A percentile compares a stretch with the other conserved stretches of the same genome.
Evolutionary conservation across 2,329 filamentous ascomycete genomes (phyloP).

Genomic region (Fusarium sp.): DNA sequence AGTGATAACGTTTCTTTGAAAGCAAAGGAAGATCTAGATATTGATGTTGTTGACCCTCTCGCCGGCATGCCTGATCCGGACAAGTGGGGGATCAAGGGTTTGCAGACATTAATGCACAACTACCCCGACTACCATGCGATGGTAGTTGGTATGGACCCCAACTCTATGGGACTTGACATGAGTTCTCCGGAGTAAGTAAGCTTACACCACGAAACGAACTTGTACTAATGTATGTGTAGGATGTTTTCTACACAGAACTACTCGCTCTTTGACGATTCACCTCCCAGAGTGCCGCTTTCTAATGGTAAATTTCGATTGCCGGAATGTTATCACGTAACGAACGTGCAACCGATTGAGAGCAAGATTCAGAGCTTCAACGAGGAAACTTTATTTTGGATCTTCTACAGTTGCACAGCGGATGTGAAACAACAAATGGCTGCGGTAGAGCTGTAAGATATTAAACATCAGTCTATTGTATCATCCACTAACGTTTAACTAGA

Average conservation of each 20-base stretch:
- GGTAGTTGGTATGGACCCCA: constrained; percentile 70
- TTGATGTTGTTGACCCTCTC: constrained; percentile 67
- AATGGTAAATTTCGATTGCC: constrained; percentile 67
- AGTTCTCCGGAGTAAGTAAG: constrained; percentile 67
- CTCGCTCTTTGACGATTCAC: constrained; percentile 70
- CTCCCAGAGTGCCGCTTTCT: constrained; percentile 66
- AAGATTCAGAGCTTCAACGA: constrained; percentile 76
- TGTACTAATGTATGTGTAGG: constrained; percentile 51
- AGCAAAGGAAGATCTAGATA: constrained; percentile 58
- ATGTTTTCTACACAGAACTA: constrained; percentile 70
- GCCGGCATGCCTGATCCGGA: constrained; percentile 71
- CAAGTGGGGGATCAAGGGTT: constrained; percentile 73
- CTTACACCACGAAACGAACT: background rate
- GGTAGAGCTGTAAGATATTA: constrained; percentile 66
- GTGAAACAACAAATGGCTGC: constrained; percentile 73
- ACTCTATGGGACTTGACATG: constrained; percentile 68
- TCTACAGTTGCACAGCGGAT: constrained; percentile 74
- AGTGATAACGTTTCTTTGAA: constrained; percentile 57
- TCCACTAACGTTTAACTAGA: constrained; percentile 52
- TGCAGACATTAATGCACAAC: constrained; percentile 72
- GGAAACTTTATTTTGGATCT: constrained; percentile 77
- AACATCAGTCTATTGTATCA: background rate
- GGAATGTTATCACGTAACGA: constrained; percentile 75
- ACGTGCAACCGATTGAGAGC: constrained; percentile 72
- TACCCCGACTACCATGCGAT: constrained; percentile 72